Conservation (phyloP, 495 filamentous ascomycete genomes). For the Entonaema liquescens region DNA sequence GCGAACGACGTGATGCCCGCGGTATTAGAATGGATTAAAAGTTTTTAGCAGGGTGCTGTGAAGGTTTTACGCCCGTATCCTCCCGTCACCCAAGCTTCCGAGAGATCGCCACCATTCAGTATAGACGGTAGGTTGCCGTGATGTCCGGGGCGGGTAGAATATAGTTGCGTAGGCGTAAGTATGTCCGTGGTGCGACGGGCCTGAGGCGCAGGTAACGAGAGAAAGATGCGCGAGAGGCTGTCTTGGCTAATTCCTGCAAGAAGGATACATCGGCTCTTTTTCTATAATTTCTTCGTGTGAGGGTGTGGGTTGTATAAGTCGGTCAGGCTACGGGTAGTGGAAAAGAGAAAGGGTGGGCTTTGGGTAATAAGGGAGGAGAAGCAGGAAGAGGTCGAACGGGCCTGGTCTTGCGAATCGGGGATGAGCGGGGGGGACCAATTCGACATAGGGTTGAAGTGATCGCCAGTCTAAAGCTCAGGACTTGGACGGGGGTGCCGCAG, state of each 20-base stretch:
- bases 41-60: constrained; percentile 19
- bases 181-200: constrained; percentile 15
- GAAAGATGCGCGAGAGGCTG: constrained; percentile 33
- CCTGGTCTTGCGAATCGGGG: constrained; percentile 38
- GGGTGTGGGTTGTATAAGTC: constrained; percentile 40
- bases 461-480: constrained; percentile 44
- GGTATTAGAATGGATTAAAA: constrained; percentile 28
- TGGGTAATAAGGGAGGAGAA: constrained; percentile 42
- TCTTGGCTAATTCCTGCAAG: constrained; percentile 35
- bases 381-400: constrained; percentile 23
- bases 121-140: background rate
- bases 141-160: constrained; percentile 13
- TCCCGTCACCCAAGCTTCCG: constrained; percentile 37
- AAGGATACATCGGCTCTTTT: constrained; percentile 41
- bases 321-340: constrained; percentile 21
- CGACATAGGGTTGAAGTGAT: constrained; percentile 45
- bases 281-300: constrained; percentile 27
- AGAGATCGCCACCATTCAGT: constrained; percentile 40
- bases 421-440: constrained; percentile 43
- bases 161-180: background rate
- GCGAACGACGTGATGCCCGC: constrained; percentile 20
- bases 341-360: constrained; percentile 37
- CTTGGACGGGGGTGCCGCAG: constrained; percentile 36
- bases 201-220: constrained; percentile 36
- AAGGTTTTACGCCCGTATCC: constrained; percentile 40